Base-by-base conservation (phyloP, 345 rosid species). In the Microcos paniculata region DNA sequence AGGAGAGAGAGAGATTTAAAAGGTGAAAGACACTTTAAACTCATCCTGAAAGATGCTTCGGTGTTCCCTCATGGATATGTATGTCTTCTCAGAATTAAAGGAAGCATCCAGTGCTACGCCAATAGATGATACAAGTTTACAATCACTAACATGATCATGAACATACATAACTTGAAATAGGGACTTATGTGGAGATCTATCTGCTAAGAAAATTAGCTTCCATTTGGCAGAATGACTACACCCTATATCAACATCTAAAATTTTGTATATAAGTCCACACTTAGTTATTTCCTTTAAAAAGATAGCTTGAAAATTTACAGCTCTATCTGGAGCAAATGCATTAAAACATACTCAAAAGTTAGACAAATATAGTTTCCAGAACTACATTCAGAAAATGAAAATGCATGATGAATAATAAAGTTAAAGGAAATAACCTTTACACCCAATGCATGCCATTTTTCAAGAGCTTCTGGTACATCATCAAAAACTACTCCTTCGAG, bases 361-460 rank as follows among this genome's bases (percentile, higher is more conserved):
- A 45, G 21, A 18, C 24, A 64, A 67, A 8, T 67, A 16, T 13
- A 51, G 7, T 68, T 8, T 48, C 26, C 21, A 28, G 57, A 68
- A 10, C 24, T 9, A 28, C 57, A 67, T 46, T 67, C 24, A 26
- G 61, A 33, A n/a, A 31, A 49, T 43, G 23, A 70, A 52, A 69
- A 30, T 30, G 24, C 8, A 30, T 46, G 9, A 46, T 46, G 24
- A 21, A 70, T 9, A 73, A 18, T 38, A n/a, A 30, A 63, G 42
- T 14, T 42, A 35, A 69, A 51, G 30, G 3, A 30, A 24, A 23
- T 53, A 73, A 96, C 99, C 95, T 96, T 96, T 59, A 83, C 85
- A 81, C 97, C 95, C 67, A 83, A 84, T 75, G 89, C 76, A 83
- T 91, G 90, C 98, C 99, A 96, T 77, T 90, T 92, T 85, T 89